These are phyloP conservation scores for Pezicula carpinea DNA, from an alignment of 2,329 filamentous ascomycete species.

Conservation along the genomic window DNA sequence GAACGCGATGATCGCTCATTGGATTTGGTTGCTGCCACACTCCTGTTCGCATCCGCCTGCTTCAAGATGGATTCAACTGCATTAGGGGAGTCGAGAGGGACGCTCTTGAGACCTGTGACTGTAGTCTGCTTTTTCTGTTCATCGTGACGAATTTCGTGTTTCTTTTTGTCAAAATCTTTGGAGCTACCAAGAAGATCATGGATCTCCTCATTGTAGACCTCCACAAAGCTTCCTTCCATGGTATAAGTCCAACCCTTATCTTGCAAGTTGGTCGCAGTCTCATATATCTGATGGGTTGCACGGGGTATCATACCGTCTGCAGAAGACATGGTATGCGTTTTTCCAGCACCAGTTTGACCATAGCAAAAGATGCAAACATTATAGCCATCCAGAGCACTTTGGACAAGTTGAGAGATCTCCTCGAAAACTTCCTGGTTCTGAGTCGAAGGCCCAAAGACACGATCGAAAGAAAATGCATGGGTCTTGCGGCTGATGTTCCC, in stretches of 20 bases:
- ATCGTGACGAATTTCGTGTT: slow-evolving; percentile 87
- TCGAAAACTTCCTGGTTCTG: slow-evolving; percentile 87
- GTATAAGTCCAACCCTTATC: slow-evolving; percentile 93
- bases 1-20: slow-evolving; percentile 93
- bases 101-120: slow-evolving; percentile 74
- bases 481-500: slow-evolving; percentile 73
- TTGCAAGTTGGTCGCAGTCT: slow-evolving; percentile 74
- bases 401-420: slow-evolving; percentile 94
- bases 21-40: slow-evolving; percentile 93
- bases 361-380: slow-evolving; percentile 99
- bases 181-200: slow-evolving; percentile 79
- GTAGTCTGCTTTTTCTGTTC: slow-evolving; percentile 74
- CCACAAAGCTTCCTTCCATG: slow-evolving; percentile 92
- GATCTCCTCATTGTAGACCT: slow-evolving; percentile 97
- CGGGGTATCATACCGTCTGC: slow-evolving; percentile 91
- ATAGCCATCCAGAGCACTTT: slow-evolving; percentile 93
- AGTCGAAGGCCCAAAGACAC: slow-evolving; percentile 75
- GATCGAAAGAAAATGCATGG: slow-evolving; percentile 85
- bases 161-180: slow-evolving; percentile 71
- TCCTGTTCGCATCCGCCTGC: slow-evolving; percentile 79
- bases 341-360: slow-evolving; percentile 93
- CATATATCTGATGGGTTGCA: slow-evolving; percentile 90
- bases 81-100: slow-evolving; percentile 71
- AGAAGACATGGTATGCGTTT: slow-evolving; percentile 94
- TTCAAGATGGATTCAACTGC: slow-evolving; percentile 77